Evolutionary conservation across 192 early-diverging fungal species (phyloP).

Genomic region (Thamnidium elegans): DNA sequence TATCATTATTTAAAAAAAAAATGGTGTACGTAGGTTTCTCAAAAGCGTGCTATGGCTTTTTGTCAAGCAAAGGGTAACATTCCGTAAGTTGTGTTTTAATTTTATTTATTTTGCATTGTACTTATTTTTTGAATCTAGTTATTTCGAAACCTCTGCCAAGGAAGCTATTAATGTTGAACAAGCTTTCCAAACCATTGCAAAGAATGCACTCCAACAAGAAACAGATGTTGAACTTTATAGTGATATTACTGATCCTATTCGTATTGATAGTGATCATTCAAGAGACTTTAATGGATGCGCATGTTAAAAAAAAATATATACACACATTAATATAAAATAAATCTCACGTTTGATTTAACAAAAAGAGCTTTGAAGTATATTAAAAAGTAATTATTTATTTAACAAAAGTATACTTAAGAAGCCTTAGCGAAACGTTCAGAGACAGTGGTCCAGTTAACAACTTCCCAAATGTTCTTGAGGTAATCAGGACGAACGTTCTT

Average conservation of each 20-base stretch:
- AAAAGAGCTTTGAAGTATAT: neutral
- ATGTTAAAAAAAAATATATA: slow-evolving; percentile 46
- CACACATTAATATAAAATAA: neutral
- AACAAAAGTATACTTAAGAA: slow-evolving; percentile 28
- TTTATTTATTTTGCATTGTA: too few species aligned
- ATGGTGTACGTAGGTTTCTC: slow-evolving; percentile 67
- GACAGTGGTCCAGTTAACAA: slow-evolving; percentile 98
- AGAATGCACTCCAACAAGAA: slow-evolving; percentile 93
- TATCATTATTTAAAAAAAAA: neutral
- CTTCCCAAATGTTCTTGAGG: slow-evolving; percentile 90
- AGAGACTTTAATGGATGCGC: slow-evolving; percentile 61
- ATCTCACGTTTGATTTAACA: neutral
- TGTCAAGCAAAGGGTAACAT: slow-evolving; percentile 95
- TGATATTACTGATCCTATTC: slow-evolving; percentile 89
- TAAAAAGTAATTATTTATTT: slow-evolving; percentile 2
- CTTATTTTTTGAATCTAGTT: neutral
- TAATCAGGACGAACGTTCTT: slow-evolving; percentile 98
- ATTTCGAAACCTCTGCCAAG: slow-evolving; percentile 97
- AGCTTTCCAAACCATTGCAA: slow-evolving; percentile 95
- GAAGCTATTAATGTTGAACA: slow-evolving; percentile 97
- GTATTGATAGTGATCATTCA: slow-evolving; percentile 75
- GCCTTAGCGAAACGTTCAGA: slow-evolving; percentile 77
- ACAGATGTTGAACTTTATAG: slow-evolving; percentile 77
- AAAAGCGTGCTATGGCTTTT: slow-evolving; percentile 94
- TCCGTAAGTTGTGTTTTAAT: slow-evolving; percentile 40